A percentile compares a stretch with the other conserved stretches of the same genome.
Evolutionary conservation across 805 yeast genomes (phyloP).

Genomic region (Wickerhamiella hasegawae): DNA sequence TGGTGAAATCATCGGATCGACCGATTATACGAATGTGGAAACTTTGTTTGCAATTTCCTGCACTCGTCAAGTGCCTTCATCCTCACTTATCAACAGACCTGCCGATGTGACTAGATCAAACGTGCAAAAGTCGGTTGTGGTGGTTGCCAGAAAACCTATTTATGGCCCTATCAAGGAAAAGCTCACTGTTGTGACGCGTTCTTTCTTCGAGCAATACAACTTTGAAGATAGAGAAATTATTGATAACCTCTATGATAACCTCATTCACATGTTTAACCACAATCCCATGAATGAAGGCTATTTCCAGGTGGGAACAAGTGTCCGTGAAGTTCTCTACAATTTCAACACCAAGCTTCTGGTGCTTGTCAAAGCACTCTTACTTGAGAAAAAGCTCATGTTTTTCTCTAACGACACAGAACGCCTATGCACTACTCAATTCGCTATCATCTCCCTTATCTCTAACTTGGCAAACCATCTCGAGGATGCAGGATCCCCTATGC

Average conservation of each 20-base stretch:
- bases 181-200: slow-evolving; percentile 72
- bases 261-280: slow-evolving; percentile 21
- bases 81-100: slow-evolving; percentile 38
- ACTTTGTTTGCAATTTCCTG: slow-evolving; percentile 94
- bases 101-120: slow-evolving; percentile 67
- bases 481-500: slow-evolving; percentile 65
- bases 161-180: slow-evolving; percentile 78
- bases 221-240: slow-evolving; percentile 57
- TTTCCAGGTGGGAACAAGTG: slow-evolving; percentile 55
- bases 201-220: slow-evolving; percentile 67
- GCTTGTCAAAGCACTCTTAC: slow-evolving; percentile 57
- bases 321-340: slow-evolving; percentile 45
- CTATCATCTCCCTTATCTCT: slow-evolving; percentile 71
- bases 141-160: slow-evolving; percentile 73
- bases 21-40: slow-evolving; percentile 28
- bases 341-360: slow-evolving; percentile 45
- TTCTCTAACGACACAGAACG: slow-evolving; percentile 68
- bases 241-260: slow-evolving; percentile 51
- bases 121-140: slow-evolving; percentile 81
- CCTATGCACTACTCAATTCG: slow-evolving; percentile 69
- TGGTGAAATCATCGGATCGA: slow-evolving; percentile 24
- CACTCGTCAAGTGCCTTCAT: slow-evolving; percentile 61
- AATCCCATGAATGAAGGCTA: slow-evolving; percentile 34
- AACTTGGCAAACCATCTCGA: slow-evolving; percentile 54
- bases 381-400: slow-evolving; percentile 60